These are phyloP conservation scores for Trichosanthes cucumerina DNA, from an alignment of 306 rosid species.

Conservation along the genomic window DNA sequence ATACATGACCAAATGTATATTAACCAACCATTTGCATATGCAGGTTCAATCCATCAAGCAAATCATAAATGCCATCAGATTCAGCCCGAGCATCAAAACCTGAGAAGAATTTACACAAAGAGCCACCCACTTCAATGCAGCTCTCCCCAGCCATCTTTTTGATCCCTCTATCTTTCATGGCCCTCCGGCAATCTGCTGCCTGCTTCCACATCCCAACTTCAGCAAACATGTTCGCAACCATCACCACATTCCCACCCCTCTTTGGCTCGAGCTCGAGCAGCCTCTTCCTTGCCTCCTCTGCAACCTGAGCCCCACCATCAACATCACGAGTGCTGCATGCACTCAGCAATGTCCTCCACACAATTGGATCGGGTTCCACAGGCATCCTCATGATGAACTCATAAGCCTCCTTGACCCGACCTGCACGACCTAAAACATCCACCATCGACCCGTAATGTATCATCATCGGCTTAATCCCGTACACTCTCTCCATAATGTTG, in stretches of 20 bases:
- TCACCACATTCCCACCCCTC: slow-evolving; percentile 67
- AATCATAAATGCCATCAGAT: slow-evolving; percentile 23
- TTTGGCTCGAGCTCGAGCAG: slow-evolving; percentile 69
- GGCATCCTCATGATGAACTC: slow-evolving; percentile 53
- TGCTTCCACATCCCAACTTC: slow-evolving; percentile 85
- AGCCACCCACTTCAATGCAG: slow-evolving; percentile 57
- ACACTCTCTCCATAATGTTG: slow-evolving; percentile 45
- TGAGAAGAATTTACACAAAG: slow-evolving; percentile 45
- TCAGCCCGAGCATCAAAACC: slow-evolving; percentile 42
- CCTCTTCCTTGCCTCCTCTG: slow-evolving; percentile 45
- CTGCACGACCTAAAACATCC: slow-evolving; percentile 70
- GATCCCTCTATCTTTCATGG: slow-evolving; percentile 52
- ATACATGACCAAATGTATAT: not conserved
- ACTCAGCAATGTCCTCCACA: slow-evolving; percentile 78
- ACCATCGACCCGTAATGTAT: slow-evolving; percentile 79
- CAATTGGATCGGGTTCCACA: slow-evolving; percentile 46
- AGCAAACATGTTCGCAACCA: slow-evolving; percentile 75
- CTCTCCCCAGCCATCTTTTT: slow-evolving; percentile 87
- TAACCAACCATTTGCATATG: slow-evolving; percentile 45
- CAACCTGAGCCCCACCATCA: slow-evolving; percentile 37
- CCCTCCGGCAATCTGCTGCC: slow-evolving; percentile 55
- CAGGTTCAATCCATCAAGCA: slow-evolving; percentile 52
- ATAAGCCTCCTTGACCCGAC: slow-evolving; percentile 61
- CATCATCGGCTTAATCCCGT: slow-evolving; percentile 62
- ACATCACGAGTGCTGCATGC: slow-evolving; percentile 49